Conservation (phyloP, 257 asterid genomes). For the Rhazya stricta region DNA sequence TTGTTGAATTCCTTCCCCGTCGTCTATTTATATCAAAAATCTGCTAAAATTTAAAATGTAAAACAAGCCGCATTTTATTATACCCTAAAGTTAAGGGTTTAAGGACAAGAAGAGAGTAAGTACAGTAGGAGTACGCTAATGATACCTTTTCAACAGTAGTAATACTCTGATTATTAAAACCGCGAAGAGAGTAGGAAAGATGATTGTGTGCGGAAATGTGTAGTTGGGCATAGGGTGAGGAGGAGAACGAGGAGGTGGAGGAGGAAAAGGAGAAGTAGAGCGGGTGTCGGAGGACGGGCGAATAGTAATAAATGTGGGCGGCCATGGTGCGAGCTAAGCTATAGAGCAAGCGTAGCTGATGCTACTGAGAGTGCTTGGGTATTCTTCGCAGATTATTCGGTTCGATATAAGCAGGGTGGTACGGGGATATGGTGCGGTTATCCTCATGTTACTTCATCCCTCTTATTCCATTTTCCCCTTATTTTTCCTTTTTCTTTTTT, state of each 20-base stretch:
- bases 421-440: background rate
- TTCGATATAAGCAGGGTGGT: background rate
- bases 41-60: constrained; percentile 20
- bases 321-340: constrained; percentile 12
- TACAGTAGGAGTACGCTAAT: background rate
- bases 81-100: background rate
- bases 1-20: constrained; percentile 32
- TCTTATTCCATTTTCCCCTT: background rate
- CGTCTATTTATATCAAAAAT: constrained; percentile 24
- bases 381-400: constrained; percentile 11
- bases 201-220: constrained; percentile 39
- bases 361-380: background rate
- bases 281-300: constrained; percentile 12
- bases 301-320: constrained; percentile 8
- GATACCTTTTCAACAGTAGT: constrained; percentile 1
- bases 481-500: too few relatives aligned
- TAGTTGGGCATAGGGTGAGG: constrained; percentile 26
- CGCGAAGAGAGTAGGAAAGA: constrained; percentile 12
- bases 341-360: background rate
- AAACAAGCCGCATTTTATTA: background rate
- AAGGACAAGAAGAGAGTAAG: background rate
- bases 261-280: constrained; percentile 23
- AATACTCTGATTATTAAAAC: constrained; percentile 6
- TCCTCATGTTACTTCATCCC: background rate
- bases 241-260: constrained; percentile 20